Evolutionary conservation across 495 filamentous ascomycete species (phyloP).

Genomic region (Cladorrhinum samala): DNA sequence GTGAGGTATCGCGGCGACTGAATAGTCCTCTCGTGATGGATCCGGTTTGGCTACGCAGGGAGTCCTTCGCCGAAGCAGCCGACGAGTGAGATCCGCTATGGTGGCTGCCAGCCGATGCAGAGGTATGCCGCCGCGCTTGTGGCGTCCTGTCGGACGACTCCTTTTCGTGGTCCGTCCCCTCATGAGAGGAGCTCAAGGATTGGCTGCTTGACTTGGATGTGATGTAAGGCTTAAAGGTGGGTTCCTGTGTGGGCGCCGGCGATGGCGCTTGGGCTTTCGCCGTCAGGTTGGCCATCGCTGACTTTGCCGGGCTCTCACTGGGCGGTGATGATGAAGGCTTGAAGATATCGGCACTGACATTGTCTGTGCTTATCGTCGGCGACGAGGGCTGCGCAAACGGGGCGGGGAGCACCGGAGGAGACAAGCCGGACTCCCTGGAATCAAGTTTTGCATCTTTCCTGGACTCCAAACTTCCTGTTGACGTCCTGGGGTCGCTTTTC

Average conservation of each 20-base stretch:
- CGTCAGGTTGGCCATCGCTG: conserved; percentile 63
- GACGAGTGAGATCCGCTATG: conserved; percentile 26
- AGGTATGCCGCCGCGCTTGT: conserved; percentile 39
- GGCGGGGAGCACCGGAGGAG: conserved; percentile 39
- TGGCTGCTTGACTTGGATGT: conserved; percentile 31
- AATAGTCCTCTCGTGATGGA: conserved; percentile 36
- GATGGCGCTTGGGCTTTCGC: conserved; percentile 51
- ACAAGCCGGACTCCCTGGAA: conserved; percentile 17
- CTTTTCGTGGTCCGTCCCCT: conserved; percentile 29
- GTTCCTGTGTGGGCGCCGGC: conserved; percentile 42
- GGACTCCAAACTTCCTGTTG: not conserved
- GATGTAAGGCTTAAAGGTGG: conserved; percentile 39
- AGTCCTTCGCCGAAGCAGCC: conserved; percentile 27
- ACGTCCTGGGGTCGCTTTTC: conserved; percentile 7
- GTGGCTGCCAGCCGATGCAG: conserved; percentile 31
- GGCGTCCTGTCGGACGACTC: conserved; percentile 28
- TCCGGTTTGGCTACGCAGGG: conserved; percentile 32
- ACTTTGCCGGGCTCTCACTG: conserved; percentile 49
- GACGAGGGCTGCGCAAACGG: conserved; percentile 60
- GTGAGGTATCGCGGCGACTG: conserved; percentile 29
- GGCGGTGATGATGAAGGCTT: conserved; percentile 39
- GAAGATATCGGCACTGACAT: conserved; percentile 53
- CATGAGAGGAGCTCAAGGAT: conserved; percentile 35
- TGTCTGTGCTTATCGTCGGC: conserved; percentile 58
- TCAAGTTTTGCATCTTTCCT: conserved; percentile 10